A percentile compares a stretch with the other conserved stretches of the same genome.
phyloP scores from a whole-genome alignment of 768 basidiomycete genomes.

The Pilatotrama ljubarskyi region DNA sequence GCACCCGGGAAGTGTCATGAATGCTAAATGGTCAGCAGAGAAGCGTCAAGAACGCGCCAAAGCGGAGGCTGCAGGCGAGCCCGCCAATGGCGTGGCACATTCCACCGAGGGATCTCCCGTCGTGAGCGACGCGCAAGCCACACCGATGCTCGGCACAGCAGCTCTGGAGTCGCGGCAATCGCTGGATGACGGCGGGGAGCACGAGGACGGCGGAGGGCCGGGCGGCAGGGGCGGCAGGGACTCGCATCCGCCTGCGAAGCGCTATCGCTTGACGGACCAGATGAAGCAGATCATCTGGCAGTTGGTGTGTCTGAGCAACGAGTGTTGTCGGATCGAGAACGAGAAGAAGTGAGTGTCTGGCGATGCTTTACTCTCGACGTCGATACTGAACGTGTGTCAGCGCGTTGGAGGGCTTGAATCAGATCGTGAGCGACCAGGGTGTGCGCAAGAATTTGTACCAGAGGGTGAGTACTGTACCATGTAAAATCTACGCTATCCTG shows the following conservation, averaged over 20 bases:
- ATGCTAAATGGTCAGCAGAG: constrained; percentile 37
- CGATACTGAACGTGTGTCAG: constrained; percentile 25
- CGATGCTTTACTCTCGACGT: not conserved
- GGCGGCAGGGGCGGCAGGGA: constrained; percentile 35
- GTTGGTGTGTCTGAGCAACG: constrained; percentile 78
- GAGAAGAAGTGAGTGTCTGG: constrained; percentile 57
- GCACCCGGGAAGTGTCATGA: not conserved
- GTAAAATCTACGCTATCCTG: too few relatives aligned
- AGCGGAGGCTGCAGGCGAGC: constrained; percentile 33
- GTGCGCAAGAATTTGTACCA: constrained; percentile 79
- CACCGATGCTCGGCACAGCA: constrained; percentile 14
- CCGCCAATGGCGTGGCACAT: constrained; percentile 31
- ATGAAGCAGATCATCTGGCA: constrained; percentile 85
- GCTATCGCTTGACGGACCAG: constrained; percentile 74
- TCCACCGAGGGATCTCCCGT: constrained; percentile 39
- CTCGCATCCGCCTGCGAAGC: constrained; percentile 68
- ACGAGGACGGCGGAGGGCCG: constrained; percentile 30
- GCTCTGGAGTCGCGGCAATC: constrained; percentile 12
- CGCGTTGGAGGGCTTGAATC: constrained; percentile 62
- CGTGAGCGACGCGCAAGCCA: constrained; percentile 23
- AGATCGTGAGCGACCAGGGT: constrained; percentile 80
- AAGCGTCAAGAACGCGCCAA: constrained; percentile 42
- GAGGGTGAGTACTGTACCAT: constrained; percentile 60
- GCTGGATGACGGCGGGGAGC: constrained; percentile 28
- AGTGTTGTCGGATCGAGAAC: constrained; percentile 70